Evolutionary conservation across 2,329 filamentous ascomycete genomes (phyloP).

Genomic region (Plenodomus tracheiphilus): DNA sequence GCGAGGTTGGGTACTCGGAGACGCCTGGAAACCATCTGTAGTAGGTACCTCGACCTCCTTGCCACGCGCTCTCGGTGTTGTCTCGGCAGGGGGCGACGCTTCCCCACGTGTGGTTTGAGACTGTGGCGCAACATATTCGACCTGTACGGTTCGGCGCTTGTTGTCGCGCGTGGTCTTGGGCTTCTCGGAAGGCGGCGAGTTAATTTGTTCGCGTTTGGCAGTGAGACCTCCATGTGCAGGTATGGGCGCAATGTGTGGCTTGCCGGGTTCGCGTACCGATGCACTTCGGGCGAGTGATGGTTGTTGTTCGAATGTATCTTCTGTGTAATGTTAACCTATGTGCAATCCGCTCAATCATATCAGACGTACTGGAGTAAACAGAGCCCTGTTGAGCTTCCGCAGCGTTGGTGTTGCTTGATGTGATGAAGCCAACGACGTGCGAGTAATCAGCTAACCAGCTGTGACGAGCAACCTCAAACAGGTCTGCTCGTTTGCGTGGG

Average conservation of each 20-base stretch:
- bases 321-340: slow-evolving; percentile 29
- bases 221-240: slow-evolving; percentile 62
- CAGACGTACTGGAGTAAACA: slow-evolving; percentile 59
- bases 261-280: slow-evolving; percentile 86
- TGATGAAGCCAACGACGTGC: slow-evolving; percentile 96
- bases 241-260: slow-evolving; percentile 57
- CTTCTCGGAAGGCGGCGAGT: slow-evolving; percentile 66
- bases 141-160: slow-evolving; percentile 92
- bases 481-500: slow-evolving; percentile 87
- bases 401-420: slow-evolving; percentile 87
- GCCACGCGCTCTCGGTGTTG: slow-evolving; percentile 55
- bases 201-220: slow-evolving; percentile 75
- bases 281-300: slow-evolving; percentile 78
- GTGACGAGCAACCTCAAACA: slow-evolving; percentile 96
- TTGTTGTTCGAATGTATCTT: slow-evolving; percentile 62
- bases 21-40: slow-evolving; percentile 43
- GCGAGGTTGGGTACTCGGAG: slow-evolving; percentile 26
- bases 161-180: slow-evolving; percentile 73
- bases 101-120: slow-evolving; percentile 81
- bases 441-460: slow-evolving; percentile 98
- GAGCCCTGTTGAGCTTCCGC: slow-evolving; percentile 83
- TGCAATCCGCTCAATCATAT: not conserved
- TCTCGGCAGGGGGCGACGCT: slow-evolving; percentile 41
- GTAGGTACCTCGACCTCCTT: slow-evolving; percentile 52
- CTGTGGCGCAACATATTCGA: slow-evolving; percentile 93